Evolutionary conservation across 2,329 filamentous ascomycete species (phyloP).

Genomic region (Sarocladiaceae sp.): DNA sequence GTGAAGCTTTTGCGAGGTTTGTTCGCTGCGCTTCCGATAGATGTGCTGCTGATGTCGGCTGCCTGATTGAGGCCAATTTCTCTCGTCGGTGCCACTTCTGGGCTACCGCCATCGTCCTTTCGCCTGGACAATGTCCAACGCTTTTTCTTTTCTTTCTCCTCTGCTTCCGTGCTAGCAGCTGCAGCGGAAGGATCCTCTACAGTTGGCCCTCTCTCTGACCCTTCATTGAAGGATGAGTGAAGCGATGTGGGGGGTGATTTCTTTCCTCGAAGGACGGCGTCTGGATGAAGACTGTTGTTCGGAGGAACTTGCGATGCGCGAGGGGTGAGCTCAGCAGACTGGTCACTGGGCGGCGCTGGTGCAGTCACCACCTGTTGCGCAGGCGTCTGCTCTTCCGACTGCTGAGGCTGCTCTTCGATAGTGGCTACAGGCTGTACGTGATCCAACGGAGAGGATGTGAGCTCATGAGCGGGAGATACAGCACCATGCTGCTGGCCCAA

Average conservation of each 20-base stretch:
- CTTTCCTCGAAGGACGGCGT: constrained; percentile 52
- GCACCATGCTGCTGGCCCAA: constrained; percentile 31
- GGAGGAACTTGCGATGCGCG: constrained; percentile 40
- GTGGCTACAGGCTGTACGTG: constrained; percentile 24
- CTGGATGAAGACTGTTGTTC: constrained; percentile 35
- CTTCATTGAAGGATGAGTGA: constrained; percentile 71
- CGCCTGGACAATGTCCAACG: constrained; percentile 68
- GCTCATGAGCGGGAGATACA: constrained; percentile 29
- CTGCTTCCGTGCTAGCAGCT: constrained; percentile 28
- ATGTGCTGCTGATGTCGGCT: constrained; percentile 61
- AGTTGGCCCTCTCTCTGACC: constrained; percentile 68
- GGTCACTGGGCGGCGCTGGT: constrained; percentile 20
- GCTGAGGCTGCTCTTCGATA: not conserved
- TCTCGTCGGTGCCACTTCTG: constrained; percentile 36
- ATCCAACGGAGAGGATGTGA: constrained; percentile 36
- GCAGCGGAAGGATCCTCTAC: constrained; percentile 49
- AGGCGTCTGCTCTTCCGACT: constrained; percentile 10
- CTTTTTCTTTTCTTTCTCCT: constrained; percentile 63
- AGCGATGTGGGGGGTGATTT: constrained; percentile 72
- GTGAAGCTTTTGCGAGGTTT: constrained; percentile 43
- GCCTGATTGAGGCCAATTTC: constrained; percentile 55
- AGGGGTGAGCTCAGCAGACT: constrained; percentile 39
- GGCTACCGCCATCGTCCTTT: constrained; percentile 47
- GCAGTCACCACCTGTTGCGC: constrained; percentile 13
- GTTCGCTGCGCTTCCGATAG: constrained; percentile 56